Conservation (phyloP, 2,329 filamentous ascomycete species). For the Thyridium curvatum region DNA sequence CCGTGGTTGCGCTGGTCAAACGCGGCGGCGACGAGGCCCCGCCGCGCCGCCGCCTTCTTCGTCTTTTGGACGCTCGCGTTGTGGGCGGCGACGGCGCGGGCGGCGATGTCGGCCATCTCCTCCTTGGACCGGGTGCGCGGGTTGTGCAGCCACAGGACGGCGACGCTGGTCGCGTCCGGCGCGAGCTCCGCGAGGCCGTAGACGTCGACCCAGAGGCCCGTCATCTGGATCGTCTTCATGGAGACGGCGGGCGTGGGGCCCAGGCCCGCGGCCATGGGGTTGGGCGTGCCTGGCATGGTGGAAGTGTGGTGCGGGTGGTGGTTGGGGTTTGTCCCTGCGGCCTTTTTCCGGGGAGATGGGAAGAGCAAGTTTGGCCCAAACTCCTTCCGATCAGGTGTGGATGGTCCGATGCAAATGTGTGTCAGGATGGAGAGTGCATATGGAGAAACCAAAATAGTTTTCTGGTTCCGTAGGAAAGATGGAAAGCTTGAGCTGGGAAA, state of each 20-base stretch:
- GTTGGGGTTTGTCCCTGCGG: no score
- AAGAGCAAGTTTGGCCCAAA: no score
- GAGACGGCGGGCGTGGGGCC: conserved; percentile 48
- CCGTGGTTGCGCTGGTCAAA: conserved; percentile 97
- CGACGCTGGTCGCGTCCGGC: conserved; percentile 45
- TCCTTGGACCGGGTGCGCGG: conserved; percentile 65
- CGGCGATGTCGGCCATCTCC: conserved; percentile 70
- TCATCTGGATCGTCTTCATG: conserved; percentile 60
- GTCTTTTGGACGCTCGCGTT: conserved; percentile 35
- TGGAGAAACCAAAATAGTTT: no score
- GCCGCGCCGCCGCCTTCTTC: conserved; percentile 17
- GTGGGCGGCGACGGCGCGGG: conserved; percentile 63
- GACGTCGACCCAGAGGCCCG: conserved; percentile 71
- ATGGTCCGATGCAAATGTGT: no score
- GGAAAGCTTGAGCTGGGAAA: no score
- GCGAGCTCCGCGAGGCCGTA: conserved; percentile 75
- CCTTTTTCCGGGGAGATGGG: no score
- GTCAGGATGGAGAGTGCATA: no score
- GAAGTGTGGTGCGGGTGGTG: no score
- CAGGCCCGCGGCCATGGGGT: conserved; percentile 15
- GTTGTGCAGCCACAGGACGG: conserved; percentile 89
- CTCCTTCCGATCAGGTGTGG: no score
- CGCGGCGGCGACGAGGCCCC: conserved; percentile 70
- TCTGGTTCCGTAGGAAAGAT: no score
- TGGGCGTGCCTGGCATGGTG: conserved; percentile 1